Percentiles rank a stretch among this genome's conserved stretches.
Conservation (phyloP, 441 rosid species). For the Jatropha podagrica region DNA sequence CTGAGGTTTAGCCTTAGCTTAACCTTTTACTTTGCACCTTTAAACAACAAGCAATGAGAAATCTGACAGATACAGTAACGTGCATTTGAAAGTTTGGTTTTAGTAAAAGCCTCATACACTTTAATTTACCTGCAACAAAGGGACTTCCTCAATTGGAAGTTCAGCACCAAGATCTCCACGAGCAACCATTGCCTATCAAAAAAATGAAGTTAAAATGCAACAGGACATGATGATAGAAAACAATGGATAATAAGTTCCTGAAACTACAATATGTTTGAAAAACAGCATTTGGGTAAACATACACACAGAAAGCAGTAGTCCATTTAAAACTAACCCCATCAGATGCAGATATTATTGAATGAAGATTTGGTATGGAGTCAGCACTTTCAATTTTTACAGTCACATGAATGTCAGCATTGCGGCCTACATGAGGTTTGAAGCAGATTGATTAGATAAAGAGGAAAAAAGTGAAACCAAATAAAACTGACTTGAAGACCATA, state of each 20-base stretch:
- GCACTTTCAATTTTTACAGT: conserved; percentile 92
- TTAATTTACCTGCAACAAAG: conserved; percentile 75
- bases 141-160: conserved; percentile 97
- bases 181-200: conserved; percentile 93
- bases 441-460: conserved; percentile 17
- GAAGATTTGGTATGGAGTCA: conserved; percentile 88
- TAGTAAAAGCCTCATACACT: conserved; percentile 7
- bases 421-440: conserved; percentile 46
- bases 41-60: not conserved
- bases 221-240: not conserved
- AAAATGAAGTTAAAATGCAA: conserved; percentile 16
- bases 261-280: not conserved
- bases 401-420: conserved; percentile 79
- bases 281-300: not conserved
- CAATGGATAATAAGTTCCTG: not conserved
- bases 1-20: not conserved
- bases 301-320: not conserved
- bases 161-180: conserved; percentile 99
- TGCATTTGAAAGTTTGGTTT: not conserved
- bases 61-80: not conserved
- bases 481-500: not conserved
- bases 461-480: conserved; percentile 7
- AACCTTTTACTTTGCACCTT: not conserved
- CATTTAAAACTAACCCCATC: conserved; percentile 76
- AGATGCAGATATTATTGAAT: conserved; percentile 81